Percentiles rank a stretch among this genome's conserved stretches.
Conservation (phyloP, 768 basidiomycete genomes). For the Nevesoporus exiguus region DNA sequence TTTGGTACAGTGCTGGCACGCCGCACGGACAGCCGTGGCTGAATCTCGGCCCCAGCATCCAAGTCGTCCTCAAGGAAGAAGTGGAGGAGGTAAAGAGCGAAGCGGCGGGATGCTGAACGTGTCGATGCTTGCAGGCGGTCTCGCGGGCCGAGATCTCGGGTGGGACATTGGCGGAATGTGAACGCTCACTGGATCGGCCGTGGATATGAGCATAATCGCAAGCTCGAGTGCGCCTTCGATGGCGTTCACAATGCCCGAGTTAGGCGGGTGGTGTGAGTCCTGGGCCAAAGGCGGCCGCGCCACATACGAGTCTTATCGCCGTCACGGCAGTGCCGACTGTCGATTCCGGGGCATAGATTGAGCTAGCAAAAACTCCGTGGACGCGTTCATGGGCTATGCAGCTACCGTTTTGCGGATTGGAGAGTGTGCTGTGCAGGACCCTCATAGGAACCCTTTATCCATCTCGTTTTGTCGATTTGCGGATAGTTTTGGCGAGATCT, state of each 20-base stretch:
- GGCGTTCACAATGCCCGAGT: conserved; percentile 61
- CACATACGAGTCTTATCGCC: conserved; percentile 59
- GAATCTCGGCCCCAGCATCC: conserved; percentile 50
- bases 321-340: conserved; percentile 68
- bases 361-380: conserved; percentile 75
- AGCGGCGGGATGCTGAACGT: conserved; percentile 26
- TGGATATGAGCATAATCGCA: conserved; percentile 30
- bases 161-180: conserved; percentile 44
- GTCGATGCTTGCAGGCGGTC: conserved; percentile 34
- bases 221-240: conserved; percentile 44
- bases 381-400: conserved; percentile 86
- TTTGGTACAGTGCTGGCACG: conserved; percentile 53
- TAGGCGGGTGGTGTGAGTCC: conserved; percentile 32
- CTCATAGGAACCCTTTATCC: conserved; percentile 31
- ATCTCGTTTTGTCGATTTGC: background rate
- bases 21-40: conserved; percentile 55
- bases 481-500: background rate
- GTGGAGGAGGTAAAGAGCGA: conserved; percentile 63
- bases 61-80: conserved; percentile 70
- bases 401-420: conserved; percentile 75
- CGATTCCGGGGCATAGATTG: conserved; percentile 71
- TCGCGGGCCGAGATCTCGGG: conserved; percentile 41
- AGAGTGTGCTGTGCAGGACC: conserved; percentile 70
- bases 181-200: conserved; percentile 50
- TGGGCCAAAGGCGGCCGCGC: conserved; percentile 32